Evolutionary conservation across 2,329 filamentous ascomycete species (phyloP), one percentile per base, ranked within the genome.

Genomic region (Leptographium flavum): DNA sequence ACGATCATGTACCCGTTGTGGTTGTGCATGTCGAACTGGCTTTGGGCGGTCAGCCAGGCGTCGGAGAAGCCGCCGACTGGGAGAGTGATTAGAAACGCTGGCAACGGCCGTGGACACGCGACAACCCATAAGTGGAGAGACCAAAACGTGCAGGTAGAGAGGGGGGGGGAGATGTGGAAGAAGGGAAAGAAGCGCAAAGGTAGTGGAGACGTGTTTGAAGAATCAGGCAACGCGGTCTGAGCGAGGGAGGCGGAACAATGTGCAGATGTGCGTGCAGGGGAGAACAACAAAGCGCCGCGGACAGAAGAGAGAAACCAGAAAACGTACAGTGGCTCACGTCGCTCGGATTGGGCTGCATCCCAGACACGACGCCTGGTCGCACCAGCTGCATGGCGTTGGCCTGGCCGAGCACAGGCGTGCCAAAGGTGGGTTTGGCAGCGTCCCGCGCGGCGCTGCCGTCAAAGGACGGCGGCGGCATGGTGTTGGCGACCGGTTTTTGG

Each of bases 1-100:
- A 71, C 67, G 66, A 95, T 93, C 82, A 94, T 88, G 68, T 92
- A 96, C 58, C 85, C 92, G 48, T 86, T 83, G 65, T 95, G 87
- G 60, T 80, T 86, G 66, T 92, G 87, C 81, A 95, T 92, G 63
- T 95, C 87, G 69, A 86, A 92, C 58, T 85, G 83, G 60, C 81
- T 92, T 58, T 87, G 83, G 48, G 79, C 76, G 53, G 70, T 73
- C 58, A 87, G 72, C 81, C 85, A 90, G 59, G 87, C 84, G 67
- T 86, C 85, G 51, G 76, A 73, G 69, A 90, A 92, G 53, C 81
- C 82, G 58, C 83, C 68, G 59, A 86, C 86, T 92, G 64, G 47
- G 22, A 8, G 27, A 35, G 21, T 15, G 8, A 14, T 41, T 41
- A 41, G 39, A 21, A 31, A 28, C 17, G 37, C n/a, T 39, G 25